Conservation (phyloP, 1,139 yeast genomes). For the Candida sp. region DNA sequence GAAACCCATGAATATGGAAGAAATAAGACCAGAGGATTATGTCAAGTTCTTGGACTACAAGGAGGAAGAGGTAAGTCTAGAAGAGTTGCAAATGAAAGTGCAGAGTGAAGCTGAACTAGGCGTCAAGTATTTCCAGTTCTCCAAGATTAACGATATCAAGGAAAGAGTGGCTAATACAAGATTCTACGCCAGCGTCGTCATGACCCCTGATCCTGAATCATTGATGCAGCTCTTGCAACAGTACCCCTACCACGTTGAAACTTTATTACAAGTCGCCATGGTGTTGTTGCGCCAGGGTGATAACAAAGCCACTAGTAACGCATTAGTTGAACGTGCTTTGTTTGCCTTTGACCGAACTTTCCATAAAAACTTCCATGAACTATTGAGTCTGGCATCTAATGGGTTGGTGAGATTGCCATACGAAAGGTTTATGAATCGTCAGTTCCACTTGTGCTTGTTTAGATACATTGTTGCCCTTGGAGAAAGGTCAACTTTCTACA, state of each 20-base stretch:
- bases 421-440: slow-evolving; percentile 76
- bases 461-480: slow-evolving; percentile 73
- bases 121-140: slow-evolving; percentile 58
- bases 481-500: slow-evolving; percentile 75
- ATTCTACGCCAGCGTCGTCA: slow-evolving; percentile 68
- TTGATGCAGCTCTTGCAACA: slow-evolving; percentile 58
- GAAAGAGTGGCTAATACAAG: slow-evolving; percentile 57
- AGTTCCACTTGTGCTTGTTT: slow-evolving; percentile 74
- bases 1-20: slow-evolving; percentile 69
- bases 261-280: slow-evolving; percentile 80
- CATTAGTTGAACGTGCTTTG: slow-evolving; percentile 74
- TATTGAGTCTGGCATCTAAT: slow-evolving; percentile 53
- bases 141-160: slow-evolving; percentile 40
- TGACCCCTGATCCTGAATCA: slow-evolving; percentile 75
- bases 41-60: slow-evolving; percentile 44
- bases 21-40: slow-evolving; percentile 42
- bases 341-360: slow-evolving; percentile 75
- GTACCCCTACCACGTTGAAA: slow-evolving; percentile 77
- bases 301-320: slow-evolving; percentile 66
- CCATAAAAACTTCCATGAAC: slow-evolving; percentile 43
- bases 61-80: slow-evolving; percentile 39
- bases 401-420: slow-evolving; percentile 77
- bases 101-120: slow-evolving; percentile 50
- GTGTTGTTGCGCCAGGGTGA: slow-evolving; percentile 80
- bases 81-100: slow-evolving; percentile 40